Percentiles rank a stretch among this genome's conserved stretches.
phyloP scores from a whole-genome alignment of 2,329 filamentous ascomycete genomes.

The Phoma sp. region DNA sequence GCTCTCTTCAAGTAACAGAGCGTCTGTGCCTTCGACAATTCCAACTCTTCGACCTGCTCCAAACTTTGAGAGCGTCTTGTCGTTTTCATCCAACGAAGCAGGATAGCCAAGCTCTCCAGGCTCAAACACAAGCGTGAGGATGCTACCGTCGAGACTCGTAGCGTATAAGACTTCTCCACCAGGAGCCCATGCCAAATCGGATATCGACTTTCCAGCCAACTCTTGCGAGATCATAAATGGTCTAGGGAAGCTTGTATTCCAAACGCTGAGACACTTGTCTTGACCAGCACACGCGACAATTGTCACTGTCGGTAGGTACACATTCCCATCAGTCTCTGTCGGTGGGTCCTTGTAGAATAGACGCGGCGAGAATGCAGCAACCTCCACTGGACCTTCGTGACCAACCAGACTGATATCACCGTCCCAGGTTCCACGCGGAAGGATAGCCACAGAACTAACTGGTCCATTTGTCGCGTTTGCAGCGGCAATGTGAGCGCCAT shows the following conservation, averaged over 20 bases:
- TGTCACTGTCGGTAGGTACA: slow-evolving; percentile 69
- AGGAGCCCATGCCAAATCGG: slow-evolving; percentile 91
- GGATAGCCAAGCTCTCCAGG: slow-evolving; percentile 89
- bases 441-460: slow-evolving; percentile 95
- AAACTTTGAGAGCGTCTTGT: slow-evolving; percentile 91
- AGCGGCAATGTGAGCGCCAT: slow-evolving; percentile 95
- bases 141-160: slow-evolving; percentile 87
- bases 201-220: slow-evolving; percentile 87
- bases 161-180: slow-evolving; percentile 88
- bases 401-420: slow-evolving; percentile 97
- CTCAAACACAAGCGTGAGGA: slow-evolving; percentile 82
- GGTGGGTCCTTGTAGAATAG: slow-evolving; percentile 78
- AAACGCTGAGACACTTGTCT: slow-evolving; percentile 94
- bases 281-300: slow-evolving; percentile 97
- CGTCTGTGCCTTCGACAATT: slow-evolving; percentile 91
- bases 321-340: slow-evolving; percentile 58
- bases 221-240: slow-evolving; percentile 92
- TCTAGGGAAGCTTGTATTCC: slow-evolving; percentile 95
- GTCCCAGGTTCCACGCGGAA: slow-evolving; percentile 91
- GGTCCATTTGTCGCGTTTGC: slow-evolving; percentile 97
- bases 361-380: slow-evolving; percentile 94
- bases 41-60: slow-evolving; percentile 88
- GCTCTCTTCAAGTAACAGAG: slow-evolving; percentile 83
- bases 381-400: slow-evolving; percentile 95
- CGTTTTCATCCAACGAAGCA: slow-evolving; percentile 84